A percentile compares a stretch with the other conserved stretches of the same genome.
phyloP scores from a whole-genome alignment of 441 rosid species.

The Syzygium syzygioides region DNA sequence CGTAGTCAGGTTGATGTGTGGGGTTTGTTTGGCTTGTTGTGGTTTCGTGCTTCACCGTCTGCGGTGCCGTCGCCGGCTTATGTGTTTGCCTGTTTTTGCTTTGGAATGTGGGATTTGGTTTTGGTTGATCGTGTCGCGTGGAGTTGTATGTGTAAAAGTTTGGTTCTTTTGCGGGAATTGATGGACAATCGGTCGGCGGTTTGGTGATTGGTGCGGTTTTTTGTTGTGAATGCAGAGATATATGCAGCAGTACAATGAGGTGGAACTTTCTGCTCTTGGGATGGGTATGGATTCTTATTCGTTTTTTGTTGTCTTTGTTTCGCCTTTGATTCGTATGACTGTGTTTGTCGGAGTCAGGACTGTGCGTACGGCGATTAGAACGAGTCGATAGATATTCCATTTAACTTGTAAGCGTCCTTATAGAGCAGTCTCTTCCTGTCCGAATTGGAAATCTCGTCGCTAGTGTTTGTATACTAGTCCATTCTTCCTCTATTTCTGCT shows the following conservation, averaged over 20 bases:
- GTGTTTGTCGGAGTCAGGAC: not conserved
- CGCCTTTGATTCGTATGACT: not conserved
- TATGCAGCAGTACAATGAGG: constrained; percentile 88
- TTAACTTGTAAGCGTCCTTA: not conserved
- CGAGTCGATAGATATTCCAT: not conserved
- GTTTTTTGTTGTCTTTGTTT: not conserved
- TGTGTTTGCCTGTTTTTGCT: not conserved
- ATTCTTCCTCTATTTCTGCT: not conserved
- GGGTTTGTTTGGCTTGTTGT: not conserved
- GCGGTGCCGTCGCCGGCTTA: not conserved
- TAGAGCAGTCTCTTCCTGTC: not conserved
- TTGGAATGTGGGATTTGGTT: not conserved
- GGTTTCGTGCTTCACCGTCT: not conserved
- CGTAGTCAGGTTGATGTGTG: not conserved
- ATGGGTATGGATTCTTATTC: constrained; percentile 48
- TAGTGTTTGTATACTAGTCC: not conserved
- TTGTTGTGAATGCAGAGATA: constrained; percentile 53
- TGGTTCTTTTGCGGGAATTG: not conserved
- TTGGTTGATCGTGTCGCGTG: not conserved
- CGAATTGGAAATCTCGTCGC: not conserved
- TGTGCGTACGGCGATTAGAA: not conserved
- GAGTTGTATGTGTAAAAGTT: not conserved
- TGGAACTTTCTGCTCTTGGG: constrained; percentile 89
- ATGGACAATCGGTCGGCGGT: not conserved
- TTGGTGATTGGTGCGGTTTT: not conserved